phyloP scores from a whole-genome alignment of 148 eudicot genomes.

The Amaranthus hypochondriacus region DNA sequence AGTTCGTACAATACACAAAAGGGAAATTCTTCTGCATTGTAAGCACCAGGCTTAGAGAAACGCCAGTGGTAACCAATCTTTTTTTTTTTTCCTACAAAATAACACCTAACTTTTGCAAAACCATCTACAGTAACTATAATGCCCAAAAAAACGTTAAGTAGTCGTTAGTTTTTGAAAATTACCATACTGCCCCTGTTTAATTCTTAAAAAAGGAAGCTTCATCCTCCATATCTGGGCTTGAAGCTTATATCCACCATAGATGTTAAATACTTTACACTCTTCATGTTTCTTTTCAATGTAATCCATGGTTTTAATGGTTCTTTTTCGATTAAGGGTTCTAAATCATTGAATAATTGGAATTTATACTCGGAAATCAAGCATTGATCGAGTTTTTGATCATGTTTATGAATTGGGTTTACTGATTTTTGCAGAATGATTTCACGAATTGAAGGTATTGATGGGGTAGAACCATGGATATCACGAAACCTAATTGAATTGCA shows the following conservation, averaged over 20 bases:
- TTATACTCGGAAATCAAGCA: constrained; percentile 50
- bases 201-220: too few relatives aligned
- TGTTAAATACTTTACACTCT: constrained; percentile 58
- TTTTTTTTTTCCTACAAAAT: too few relatives aligned
- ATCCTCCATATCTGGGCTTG: constrained; percentile 38
- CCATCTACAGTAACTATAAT: too few relatives aligned
- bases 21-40: too few relatives aligned
- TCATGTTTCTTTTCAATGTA: constrained; percentile 58
- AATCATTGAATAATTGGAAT: neutral
- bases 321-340: constrained; percentile 38
- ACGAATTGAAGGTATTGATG: constrained; percentile 23
- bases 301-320: constrained; percentile 86
- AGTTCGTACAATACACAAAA: too few relatives aligned
- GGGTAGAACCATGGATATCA: constrained; percentile 31
- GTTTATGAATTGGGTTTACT: neutral
- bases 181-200: too few relatives aligned
- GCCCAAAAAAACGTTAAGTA: too few relatives aligned
- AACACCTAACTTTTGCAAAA: too few relatives aligned
- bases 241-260: constrained; percentile 67
- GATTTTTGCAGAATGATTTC: constrained; percentile 59
- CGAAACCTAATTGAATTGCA: constrained; percentile 28
- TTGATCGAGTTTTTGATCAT: neutral
- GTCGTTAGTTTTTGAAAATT: too few relatives aligned
- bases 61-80: too few relatives aligned
- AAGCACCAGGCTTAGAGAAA: too few relatives aligned